Conservation (phyloP, 768 basidiomycete species). For the Termitomyces sp. region DNA sequence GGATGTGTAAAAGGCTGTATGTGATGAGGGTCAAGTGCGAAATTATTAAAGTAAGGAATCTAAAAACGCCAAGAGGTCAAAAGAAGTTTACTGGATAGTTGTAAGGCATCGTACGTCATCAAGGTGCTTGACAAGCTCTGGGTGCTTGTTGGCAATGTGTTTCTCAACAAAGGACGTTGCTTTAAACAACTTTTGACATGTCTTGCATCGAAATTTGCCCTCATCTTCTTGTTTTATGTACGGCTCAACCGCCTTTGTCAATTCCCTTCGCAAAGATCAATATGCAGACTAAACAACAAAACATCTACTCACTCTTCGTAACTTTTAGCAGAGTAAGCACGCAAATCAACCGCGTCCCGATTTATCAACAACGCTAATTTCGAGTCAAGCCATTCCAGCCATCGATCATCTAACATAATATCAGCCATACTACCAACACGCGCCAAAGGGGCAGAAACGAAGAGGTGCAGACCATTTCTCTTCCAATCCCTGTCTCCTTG, state of each 20-base stretch:
- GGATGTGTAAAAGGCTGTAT: constrained; percentile 84
- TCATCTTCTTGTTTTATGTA: constrained; percentile 94
- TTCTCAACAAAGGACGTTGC: constrained; percentile 97
- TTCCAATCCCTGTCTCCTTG: constrained; percentile 42
- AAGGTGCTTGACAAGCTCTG: constrained; percentile 76
- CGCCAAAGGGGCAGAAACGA: neutral
- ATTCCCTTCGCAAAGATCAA: constrained; percentile 53
- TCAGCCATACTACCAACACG: neutral
- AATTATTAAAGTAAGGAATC: constrained; percentile 93
- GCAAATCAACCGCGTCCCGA: constrained; percentile 76
- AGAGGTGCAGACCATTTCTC: constrained; percentile 56
- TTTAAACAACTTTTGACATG: constrained; percentile 96
- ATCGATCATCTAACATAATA: constrained; percentile 66
- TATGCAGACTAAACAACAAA: constrained; percentile 2
- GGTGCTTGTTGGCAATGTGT: constrained; percentile 94
- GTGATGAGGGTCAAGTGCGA: constrained; percentile 92
- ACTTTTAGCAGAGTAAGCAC: constrained; percentile 85
- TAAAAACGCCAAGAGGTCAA: constrained; percentile 27
- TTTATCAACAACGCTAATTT: constrained; percentile 83
- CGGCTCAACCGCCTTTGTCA: constrained; percentile 74
- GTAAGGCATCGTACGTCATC: constrained; percentile 65
- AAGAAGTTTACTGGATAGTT: constrained; percentile 3
- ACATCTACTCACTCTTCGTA: constrained; percentile 69
- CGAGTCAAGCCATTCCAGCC: constrained; percentile 85
- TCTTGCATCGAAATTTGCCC: constrained; percentile 95